phyloP scores from a whole-genome alignment of 441 rosid genomes.

The Eutrema salsugineum region DNA sequence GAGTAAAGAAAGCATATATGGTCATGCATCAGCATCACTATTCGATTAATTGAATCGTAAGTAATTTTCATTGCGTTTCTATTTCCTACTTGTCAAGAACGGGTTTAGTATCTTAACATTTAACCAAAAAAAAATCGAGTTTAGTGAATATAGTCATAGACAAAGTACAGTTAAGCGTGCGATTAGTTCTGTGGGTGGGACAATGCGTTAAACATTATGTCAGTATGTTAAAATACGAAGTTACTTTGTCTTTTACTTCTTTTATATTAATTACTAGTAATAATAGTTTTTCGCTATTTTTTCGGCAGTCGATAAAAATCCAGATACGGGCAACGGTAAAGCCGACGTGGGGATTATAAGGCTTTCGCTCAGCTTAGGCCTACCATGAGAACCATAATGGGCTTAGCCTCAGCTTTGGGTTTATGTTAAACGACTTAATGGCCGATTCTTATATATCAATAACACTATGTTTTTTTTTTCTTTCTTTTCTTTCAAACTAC shows the following conservation, averaged over 20 bases:
- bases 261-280: neutral
- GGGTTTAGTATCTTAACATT: neutral
- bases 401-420: too few species aligned
- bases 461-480: too few species aligned
- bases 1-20: conserved; percentile 1
- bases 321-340: too few species aligned
- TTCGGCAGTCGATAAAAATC: too few species aligned
- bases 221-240: neutral
- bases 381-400: too few species aligned
- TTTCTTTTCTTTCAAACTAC: too few species aligned
- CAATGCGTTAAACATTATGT: conserved; percentile 6
- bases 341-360: too few species aligned
- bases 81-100: conserved; percentile 2
- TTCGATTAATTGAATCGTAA: neutral
- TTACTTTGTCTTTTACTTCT: neutral
- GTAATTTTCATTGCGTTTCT: neutral
- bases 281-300: too few species aligned
- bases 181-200: conserved; percentile 18
- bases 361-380: too few species aligned
- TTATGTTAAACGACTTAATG: too few species aligned
- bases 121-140: neutral
- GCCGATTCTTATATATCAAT: too few species aligned
- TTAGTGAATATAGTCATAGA: neutral
- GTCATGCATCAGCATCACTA: neutral
- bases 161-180: neutral